Evolutionary conservation across 2,329 filamentous ascomycete genomes (phyloP).

Genomic region (Neopestalotiopsis clavispora): DNA sequence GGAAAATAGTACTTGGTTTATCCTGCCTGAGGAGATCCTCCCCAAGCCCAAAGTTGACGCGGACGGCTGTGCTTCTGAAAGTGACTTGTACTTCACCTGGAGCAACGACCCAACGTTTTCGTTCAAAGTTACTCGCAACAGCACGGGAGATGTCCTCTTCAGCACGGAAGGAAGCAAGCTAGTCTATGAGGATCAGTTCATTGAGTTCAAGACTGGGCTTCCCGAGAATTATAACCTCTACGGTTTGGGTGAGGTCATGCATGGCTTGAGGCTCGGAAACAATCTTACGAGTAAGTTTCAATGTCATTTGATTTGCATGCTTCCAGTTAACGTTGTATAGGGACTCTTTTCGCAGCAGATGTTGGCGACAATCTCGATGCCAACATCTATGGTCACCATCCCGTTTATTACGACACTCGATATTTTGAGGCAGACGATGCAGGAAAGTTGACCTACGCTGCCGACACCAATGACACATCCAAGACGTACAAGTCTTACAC

Average conservation of each 20-base stretch:
- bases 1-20: conserved; percentile 69
- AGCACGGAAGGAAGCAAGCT: conserved; percentile 67
- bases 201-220: conserved; percentile 70
- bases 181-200: conserved; percentile 78
- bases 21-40: conserved; percentile 67
- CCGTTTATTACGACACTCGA: conserved; percentile 79
- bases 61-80: conserved; percentile 50
- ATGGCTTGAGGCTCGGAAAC: conserved; percentile 72
- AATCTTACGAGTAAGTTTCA: conserved; percentile 65
- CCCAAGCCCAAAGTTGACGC: conserved; percentile 54
- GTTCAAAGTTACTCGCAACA: conserved; percentile 66
- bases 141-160: conserved; percentile 70
- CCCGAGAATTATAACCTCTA: conserved; percentile 78
- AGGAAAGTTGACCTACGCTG: conserved; percentile 56
- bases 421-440: conserved; percentile 66
- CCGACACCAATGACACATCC: conserved; percentile 56
- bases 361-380: conserved; percentile 66
- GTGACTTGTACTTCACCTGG: conserved; percentile 61
- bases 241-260: conserved; percentile 76
- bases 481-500: conserved; percentile 68
- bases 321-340: conserved; percentile 27
- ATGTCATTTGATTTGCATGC: too few species aligned
- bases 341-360: conserved; percentile 67
- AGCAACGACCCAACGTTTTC: conserved; percentile 65
- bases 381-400: conserved; percentile 79